Percentiles rank a stretch among this genome's conserved stretches.
Evolutionary conservation across 257 asterid species (phyloP).

Genomic region (Coffea eugenioides): DNA sequence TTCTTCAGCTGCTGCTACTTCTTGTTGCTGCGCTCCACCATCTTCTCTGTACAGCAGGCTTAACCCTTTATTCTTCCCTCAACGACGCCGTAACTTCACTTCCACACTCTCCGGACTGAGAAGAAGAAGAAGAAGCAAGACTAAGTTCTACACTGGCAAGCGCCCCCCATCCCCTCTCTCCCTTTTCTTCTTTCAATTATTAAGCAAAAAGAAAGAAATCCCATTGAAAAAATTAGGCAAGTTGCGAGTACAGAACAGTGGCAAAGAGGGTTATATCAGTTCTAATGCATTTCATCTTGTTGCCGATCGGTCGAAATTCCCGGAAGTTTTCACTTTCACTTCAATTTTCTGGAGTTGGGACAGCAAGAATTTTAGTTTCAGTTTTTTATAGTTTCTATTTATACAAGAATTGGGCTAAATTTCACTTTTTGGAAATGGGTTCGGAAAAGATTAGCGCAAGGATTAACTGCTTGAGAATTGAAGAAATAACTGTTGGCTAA

Average conservation of each 20-base stretch:
- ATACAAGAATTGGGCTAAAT: background rate
- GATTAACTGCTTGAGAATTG: background rate
- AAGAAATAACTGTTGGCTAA: background rate
- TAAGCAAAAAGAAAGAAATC: background rate
- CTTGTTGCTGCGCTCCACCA: constrained; percentile 19
- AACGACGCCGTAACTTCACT: constrained; percentile 35
- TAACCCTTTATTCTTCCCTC: constrained; percentile 51
- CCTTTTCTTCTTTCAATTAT: background rate
- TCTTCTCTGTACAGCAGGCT: constrained; percentile 40
- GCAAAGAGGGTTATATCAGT: background rate
- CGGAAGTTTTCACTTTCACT: background rate
- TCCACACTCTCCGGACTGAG: constrained; percentile 33
- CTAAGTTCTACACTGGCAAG: constrained; percentile 20
- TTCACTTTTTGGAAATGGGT: background rate
- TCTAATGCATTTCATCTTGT: background rate
- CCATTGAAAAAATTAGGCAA: background rate
- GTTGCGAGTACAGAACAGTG: too few relatives aligned
- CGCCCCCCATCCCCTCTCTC: background rate
- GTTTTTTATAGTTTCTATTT: background rate
- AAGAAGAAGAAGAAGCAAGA: constrained; percentile 20
- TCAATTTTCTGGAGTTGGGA: too few relatives aligned
- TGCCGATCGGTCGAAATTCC: background rate
- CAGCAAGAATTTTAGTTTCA: background rate
- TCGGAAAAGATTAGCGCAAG: background rate
- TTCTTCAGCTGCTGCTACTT: constrained; percentile 24